Base-by-base conservation (phyloP, 305 asterid species). In the Fraxinus greggii region DNA sequence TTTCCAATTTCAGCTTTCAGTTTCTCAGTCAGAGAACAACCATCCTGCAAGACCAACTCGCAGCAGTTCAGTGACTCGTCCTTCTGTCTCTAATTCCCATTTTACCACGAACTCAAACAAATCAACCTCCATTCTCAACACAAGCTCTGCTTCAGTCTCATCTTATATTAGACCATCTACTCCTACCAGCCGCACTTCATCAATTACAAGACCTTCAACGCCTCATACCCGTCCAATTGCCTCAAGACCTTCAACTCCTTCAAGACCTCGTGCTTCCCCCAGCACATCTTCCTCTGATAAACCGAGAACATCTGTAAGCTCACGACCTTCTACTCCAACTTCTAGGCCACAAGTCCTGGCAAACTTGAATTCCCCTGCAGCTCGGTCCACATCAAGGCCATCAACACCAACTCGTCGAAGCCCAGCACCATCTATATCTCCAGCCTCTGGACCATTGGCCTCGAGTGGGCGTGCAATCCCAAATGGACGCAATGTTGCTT, bases 311-410 rank as follows among this genome's bases (percentile, higher is more conserved):
- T 89, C 97, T 72, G 93, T 88, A 87, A 90, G 88, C 88, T 92
- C 98, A 26, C 91, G 99, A 84, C 98, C 99, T 81, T 94, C 99
- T 85, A 97, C 99, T 83, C 99, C 99, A 80, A 93, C 90, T 78
- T 92, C 99, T 42, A 89, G 98, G 90, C 84, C 97, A 76, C 98
- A 91, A 82, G 81, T 89, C 73, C 82, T 97, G 4, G 89, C 90
- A 73, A 89, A 87, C 83, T 61, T 85, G 81, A 92, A 70, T 84
- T 83, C 97, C 73, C 90, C 93, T 54, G 83, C 89, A 82, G 32
- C 88, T 81, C 89, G 97, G 77, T 80, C 93, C 76, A 82, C 91
- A 78, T 93, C 99, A 12, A 89, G 98, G 89, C 96, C 99, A 80
- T 94, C 97, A 80, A 97, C 99, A 45, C 99, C 99, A 80, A 92